These are phyloP conservation scores for Phyllosticta citribraziliensis DNA, from an alignment of 2,329 filamentous ascomycete genomes.

Conservation along the genomic window DNA sequence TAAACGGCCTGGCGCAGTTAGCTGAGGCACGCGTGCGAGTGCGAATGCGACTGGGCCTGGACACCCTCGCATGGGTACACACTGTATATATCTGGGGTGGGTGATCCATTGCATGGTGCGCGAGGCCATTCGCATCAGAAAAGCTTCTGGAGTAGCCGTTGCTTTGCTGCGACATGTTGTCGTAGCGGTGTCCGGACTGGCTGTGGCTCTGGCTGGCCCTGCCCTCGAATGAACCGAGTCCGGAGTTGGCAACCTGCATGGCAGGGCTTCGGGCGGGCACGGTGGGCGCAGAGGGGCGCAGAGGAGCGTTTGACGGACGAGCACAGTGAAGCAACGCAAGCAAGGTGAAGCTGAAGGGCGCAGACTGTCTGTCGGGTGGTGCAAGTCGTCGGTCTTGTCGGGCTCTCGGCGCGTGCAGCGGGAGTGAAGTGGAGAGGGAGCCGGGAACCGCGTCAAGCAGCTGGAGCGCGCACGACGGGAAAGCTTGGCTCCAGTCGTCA, in stretches of 20 bases:
- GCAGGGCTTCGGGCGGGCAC: not conserved
- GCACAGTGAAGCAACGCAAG: not conserved
- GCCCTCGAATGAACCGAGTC: slow-evolving; percentile 11
- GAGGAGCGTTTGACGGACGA: not conserved
- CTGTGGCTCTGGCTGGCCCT: slow-evolving; percentile 13
- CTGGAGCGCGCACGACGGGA: not conserved
- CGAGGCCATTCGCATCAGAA: slow-evolving; percentile 26
- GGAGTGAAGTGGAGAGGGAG: slow-evolving; percentile 19
- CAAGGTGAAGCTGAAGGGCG: not conserved
- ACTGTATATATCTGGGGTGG: slow-evolving; percentile 42
- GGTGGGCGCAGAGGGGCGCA: not conserved
- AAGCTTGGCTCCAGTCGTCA: slow-evolving; percentile 2
- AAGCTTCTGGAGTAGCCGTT: slow-evolving; percentile 30
- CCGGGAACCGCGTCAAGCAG: not conserved
- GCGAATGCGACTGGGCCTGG: not conserved
- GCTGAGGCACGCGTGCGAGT: slow-evolving; percentile 2
- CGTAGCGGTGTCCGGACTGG: slow-evolving; percentile 19
- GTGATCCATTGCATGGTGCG: slow-evolving; percentile 29
- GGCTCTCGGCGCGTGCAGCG: not conserved
- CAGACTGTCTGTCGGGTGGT: not conserved
- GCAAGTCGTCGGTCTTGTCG: not conserved
- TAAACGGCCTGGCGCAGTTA: slow-evolving; percentile 59
- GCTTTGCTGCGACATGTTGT: slow-evolving; percentile 22
- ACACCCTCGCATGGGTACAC: slow-evolving; percentile 13
- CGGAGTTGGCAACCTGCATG: slow-evolving; percentile 11